Base-by-base conservation (phyloP, 1,139 yeast species). In the Meyerozyma athensensis region DNA sequence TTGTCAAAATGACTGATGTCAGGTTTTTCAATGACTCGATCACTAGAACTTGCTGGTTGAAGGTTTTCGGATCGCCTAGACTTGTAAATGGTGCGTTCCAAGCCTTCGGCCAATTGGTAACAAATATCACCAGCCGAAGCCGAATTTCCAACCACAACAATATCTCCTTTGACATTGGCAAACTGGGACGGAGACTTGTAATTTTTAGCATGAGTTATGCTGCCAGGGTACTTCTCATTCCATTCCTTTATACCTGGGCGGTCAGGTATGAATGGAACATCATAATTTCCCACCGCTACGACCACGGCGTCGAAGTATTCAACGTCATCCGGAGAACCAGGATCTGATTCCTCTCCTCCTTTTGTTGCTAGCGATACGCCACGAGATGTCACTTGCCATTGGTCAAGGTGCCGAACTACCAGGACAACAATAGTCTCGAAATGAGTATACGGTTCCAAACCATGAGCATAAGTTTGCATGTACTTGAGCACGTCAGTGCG, bases 41-140 rank as follows among this genome's bases (percentile, higher is more conserved):
- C 65, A 39, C 59, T 62, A 17, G 57, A 50, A 2, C 74, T 77
- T 22, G 68, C 68, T 6, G 77, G 76, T 23, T 72, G 60, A 32
- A 52, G 49, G 22, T 65, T 58, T 36, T 58, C 61, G 5, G 72
- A 59, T 37, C 76, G 50, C 31, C 62, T 63, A 42, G 80, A 75
- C 47, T 74, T 68, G 53, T 69, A 72, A 12, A 77, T 63, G 20
- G 52, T 52, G 34, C 59, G 52, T 4, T 57, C 46, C 26, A 75
- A 65, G 2, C 53, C 53, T 4, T 63, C 59, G 2, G 71, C 66
- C 24, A 75, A 43, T 50, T 80, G 85, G 41, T 64, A 67, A 1
- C 79, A 70, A 37, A 80, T 63, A 48, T 81, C 87, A 7, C 71
- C 63, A 1, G 82, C 86, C 5, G 83, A 76, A 9, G 83, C 78